Evolutionary conservation across 345 rosid genomes (phyloP), one percentile per base, ranked within the genome.

Genomic region (Pugionium cornutum): DNA sequence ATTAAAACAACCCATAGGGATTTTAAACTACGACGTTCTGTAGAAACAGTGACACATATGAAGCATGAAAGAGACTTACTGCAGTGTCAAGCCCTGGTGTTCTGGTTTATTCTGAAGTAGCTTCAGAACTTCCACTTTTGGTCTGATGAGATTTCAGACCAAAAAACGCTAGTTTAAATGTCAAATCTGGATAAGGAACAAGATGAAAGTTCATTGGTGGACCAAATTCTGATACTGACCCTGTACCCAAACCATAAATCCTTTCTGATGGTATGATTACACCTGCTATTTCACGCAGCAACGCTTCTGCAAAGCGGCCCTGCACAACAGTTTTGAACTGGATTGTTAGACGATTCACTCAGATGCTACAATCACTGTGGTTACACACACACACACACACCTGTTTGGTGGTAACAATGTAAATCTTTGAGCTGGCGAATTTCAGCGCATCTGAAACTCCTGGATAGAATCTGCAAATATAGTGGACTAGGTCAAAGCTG

Each of bases 361-460:
- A 48, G 37, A 56, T 48, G 6, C 34, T 30, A 41, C 42, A 58
- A 45, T 29, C 66, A 46, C 0, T 25, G 43, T 25, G 51, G 28
- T 4, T 47, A 47, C 32, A 47, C 44, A 35, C 2, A 56, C 5
- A 35, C 5, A 34, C 40, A 8, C 35, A 31, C 37, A 89, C 97
- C 94, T 92, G 96, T 67, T 92, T 92, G 0, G 96, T 89, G 58
- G 96, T 89, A 49, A 86, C 96, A 58, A 89, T 84, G 72, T 87
- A 88, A 49, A 92, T 60, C 48, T 58, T 84, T 7, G 94, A 92
- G 80, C 98, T 86, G 1, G 96, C 89, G 49, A 92, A 84, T 61
- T 80, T 86, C 33, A 92, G 58, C 39, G 97, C 96, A 46, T 92
- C 97, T 53, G 96, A 78, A 48, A 89, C 86, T 65, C 96, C 98